A percentile compares a stretch with the other conserved stretches of the same genome.
Conservation (phyloP, 768 basidiomycete genomes). For the Hydnum rufescens region DNA sequence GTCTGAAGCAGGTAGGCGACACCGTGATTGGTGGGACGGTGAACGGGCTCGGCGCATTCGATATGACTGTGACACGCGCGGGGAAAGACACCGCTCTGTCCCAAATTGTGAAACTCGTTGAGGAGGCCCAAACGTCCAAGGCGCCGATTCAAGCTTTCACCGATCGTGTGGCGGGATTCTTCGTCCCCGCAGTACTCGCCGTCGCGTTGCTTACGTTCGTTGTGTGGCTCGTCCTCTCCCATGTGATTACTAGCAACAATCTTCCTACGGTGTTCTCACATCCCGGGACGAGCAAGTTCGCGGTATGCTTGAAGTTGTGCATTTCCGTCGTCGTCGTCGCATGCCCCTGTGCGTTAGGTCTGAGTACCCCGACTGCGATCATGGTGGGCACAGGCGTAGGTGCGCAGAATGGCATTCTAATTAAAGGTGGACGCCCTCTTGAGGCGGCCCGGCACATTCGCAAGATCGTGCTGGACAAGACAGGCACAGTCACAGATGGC, state of each 20-base stretch:
- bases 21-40: constrained; percentile 89
- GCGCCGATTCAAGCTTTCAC: constrained; percentile 97
- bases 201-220: constrained; percentile 68
- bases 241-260: constrained; percentile 28
- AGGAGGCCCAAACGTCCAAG: constrained; percentile 94
- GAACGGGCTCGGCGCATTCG: constrained; percentile 92
- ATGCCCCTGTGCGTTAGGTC: constrained; percentile 90
- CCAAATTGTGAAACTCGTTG: constrained; percentile 91
- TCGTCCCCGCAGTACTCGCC: constrained; percentile 79
- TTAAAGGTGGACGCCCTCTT: constrained; percentile 89
- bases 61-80: constrained; percentile 87
- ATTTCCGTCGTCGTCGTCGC: constrained; percentile 97
- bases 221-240: constrained; percentile 60
- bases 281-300: constrained; percentile 67
- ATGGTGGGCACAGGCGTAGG: constrained; percentile 99
- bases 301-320: constrained; percentile 88
- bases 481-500: constrained; percentile 92
- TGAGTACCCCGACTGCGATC: constrained; percentile 93
- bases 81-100: constrained; percentile 91
- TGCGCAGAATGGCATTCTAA: constrained; percentile 89
- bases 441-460: constrained; percentile 76
- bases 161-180: constrained; percentile 83
- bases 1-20: constrained; percentile 65
- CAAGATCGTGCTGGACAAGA: constrained; percentile 85
- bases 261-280: constrained; percentile 73